These are phyloP conservation scores for Daldinia decipiens DNA, from an alignment of 495 filamentous ascomycete species.

Conservation along the genomic window DNA sequence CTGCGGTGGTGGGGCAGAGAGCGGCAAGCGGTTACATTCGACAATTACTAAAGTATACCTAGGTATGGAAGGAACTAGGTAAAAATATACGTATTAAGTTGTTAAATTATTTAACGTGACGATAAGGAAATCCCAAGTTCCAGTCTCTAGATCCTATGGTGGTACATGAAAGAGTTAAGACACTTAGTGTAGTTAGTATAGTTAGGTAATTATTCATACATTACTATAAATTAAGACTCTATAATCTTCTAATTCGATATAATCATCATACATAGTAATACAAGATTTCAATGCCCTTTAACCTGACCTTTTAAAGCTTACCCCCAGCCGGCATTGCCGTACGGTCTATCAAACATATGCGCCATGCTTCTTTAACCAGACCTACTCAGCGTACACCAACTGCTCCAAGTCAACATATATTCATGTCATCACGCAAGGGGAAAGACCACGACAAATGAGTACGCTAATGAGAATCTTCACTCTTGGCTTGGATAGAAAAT, in stretches of 20 bases:
- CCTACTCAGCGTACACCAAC: not conserved
- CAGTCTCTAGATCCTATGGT: too few species aligned
- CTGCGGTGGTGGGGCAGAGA: too few species aligned
- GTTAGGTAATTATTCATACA: too few species aligned
- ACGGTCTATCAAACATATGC: not conserved
- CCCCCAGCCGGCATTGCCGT: not conserved
- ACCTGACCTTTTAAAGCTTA: not conserved
- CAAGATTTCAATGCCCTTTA: not conserved
- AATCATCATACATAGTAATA: not conserved
- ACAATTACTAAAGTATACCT: too few species aligned
- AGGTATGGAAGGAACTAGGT: too few species aligned
- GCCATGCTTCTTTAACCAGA: not conserved
- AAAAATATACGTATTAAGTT: too few species aligned
- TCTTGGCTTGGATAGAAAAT: not conserved
- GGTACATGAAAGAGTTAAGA: too few species aligned
- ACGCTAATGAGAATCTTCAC: not conserved
- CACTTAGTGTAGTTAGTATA: not conserved
- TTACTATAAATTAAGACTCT: not conserved
- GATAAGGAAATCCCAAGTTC: too few species aligned
- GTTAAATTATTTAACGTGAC: too few species aligned
- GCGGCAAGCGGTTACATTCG: too few species aligned
- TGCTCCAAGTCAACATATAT: not conserved
- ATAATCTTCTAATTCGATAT: not conserved
- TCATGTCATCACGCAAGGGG: not conserved
- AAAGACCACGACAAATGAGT: not conserved